Conservation (phyloP, 2,329 filamentous ascomycete species). For the Elsinoe australis region DNA sequence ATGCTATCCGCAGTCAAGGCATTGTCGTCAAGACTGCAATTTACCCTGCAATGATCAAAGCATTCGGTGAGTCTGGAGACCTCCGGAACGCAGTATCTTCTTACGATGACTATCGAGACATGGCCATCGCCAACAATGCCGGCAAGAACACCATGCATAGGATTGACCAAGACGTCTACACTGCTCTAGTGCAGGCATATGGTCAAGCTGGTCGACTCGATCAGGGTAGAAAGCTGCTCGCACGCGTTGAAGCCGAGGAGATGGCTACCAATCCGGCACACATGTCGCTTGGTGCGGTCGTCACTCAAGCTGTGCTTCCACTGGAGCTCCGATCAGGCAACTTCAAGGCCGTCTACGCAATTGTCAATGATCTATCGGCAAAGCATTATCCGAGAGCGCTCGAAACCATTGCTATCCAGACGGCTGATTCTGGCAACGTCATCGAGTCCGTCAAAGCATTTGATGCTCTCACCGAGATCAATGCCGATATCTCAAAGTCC, state of each 20-base stretch:
- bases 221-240: constrained; percentile 76
- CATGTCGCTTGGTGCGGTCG: constrained; percentile 59
- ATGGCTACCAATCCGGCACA: constrained; percentile 35
- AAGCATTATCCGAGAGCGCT: constrained; percentile 56
- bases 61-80: constrained; percentile 75
- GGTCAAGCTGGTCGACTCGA: constrained; percentile 70
- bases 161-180: constrained; percentile 78
- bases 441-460: constrained; percentile 55
- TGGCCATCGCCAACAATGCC: constrained; percentile 77
- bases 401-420: constrained; percentile 63
- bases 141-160: constrained; percentile 62
- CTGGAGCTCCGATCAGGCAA: constrained; percentile 64
- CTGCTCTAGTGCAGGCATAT: constrained; percentile 85
- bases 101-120: constrained; percentile 86
- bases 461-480: constrained; percentile 43
- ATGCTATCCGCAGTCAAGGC: constrained; percentile 77
- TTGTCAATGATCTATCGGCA: constrained; percentile 56
- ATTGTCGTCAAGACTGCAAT: constrained; percentile 69
- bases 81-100: constrained; percentile 82
- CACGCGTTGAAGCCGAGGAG: constrained; percentile 52
- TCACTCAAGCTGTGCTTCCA: constrained; percentile 69
- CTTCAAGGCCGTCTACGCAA: constrained; percentile 64
- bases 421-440: constrained; percentile 71
- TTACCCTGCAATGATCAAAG: constrained; percentile 91
- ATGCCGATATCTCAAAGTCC: constrained; percentile 44